These are phyloP conservation scores for Rutstroemia sydowiana DNA, from an alignment of 2,329 filamentous ascomycete species.

Conservation along the genomic window DNA sequence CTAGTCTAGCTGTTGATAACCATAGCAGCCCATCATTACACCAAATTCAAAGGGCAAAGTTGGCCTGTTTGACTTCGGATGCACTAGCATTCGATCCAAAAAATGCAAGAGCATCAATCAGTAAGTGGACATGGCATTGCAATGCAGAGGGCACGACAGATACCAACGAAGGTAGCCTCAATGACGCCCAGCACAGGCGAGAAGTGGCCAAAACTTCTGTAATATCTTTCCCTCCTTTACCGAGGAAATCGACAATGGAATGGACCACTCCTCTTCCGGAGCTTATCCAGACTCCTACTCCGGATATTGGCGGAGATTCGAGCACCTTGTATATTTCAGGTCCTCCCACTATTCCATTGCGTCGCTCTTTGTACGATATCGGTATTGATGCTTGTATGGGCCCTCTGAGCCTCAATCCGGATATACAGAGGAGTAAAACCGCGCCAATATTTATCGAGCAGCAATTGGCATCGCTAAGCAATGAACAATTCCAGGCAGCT, in stretches of 20 bases:
- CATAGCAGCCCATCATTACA: neutral
- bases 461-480: neutral
- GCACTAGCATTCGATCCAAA: constrained; percentile 18
- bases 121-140: constrained; percentile 17
- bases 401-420: no score
- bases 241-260: constrained; percentile 22
- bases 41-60: neutral
- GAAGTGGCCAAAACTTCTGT: constrained; percentile 11
- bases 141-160: constrained; percentile 1
- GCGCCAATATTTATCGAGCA: neutral
- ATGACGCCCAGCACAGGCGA: neutral
- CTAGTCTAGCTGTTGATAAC: neutral
- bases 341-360: neutral
- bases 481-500: neutral
- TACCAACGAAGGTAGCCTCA: constrained; percentile 1
- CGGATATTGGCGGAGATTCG: neutral
- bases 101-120: constrained; percentile 20
- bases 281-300: constrained; percentile 7
- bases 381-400: constrained; percentile 18
- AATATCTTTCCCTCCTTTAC: constrained; percentile 24
- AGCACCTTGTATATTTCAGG: neutral
- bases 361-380: constrained; percentile 16
- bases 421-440: neutral
- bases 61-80: constrained; percentile 1
- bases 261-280: constrained; percentile 25